phyloP scores from a whole-genome alignment of 2,329 filamentous ascomycete species.

The Colletotrichum ledebouriae region DNA sequence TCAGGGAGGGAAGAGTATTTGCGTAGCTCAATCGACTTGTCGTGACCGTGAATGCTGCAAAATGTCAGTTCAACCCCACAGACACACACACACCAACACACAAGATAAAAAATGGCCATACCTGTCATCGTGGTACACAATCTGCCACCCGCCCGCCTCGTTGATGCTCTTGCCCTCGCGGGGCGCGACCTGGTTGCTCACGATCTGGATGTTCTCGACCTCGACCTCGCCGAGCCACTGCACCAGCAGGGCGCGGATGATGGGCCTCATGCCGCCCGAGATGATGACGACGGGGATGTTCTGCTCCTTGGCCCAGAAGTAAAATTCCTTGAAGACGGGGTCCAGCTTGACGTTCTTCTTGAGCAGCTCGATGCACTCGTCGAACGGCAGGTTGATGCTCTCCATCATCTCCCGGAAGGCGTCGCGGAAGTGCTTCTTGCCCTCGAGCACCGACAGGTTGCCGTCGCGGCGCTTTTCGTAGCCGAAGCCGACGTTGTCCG shows the following conservation, averaged over 20 bases:
- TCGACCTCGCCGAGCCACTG: conserved; percentile 83
- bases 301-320: conserved; percentile 82
- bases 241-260: conserved; percentile 87
- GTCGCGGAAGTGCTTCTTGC: conserved; percentile 81
- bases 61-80: background rate
- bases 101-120: conserved; percentile 50
- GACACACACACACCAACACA: no score
- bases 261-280: conserved; percentile 91
- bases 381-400: conserved; percentile 83
- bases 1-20: conserved; percentile 83
- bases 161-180: conserved; percentile 79
- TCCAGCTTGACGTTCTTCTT: conserved; percentile 89
- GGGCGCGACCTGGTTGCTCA: conserved; percentile 84
- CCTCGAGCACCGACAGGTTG: conserved; percentile 83
- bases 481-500: conserved; percentile 92
- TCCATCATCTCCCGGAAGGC: conserved; percentile 94
- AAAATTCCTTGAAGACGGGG: conserved; percentile 89
- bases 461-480: conserved; percentile 75
- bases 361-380: conserved; percentile 84
- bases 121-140: conserved; percentile 90
- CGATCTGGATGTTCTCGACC: conserved; percentile 84
- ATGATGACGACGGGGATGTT: conserved; percentile 94
- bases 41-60: conserved; percentile 86
- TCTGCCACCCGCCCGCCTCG: conserved; percentile 86
- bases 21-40: conserved; percentile 93